phyloP scores from a whole-genome alignment of 805 yeast genomes.

The Metschnikowia rubicola region DNA sequence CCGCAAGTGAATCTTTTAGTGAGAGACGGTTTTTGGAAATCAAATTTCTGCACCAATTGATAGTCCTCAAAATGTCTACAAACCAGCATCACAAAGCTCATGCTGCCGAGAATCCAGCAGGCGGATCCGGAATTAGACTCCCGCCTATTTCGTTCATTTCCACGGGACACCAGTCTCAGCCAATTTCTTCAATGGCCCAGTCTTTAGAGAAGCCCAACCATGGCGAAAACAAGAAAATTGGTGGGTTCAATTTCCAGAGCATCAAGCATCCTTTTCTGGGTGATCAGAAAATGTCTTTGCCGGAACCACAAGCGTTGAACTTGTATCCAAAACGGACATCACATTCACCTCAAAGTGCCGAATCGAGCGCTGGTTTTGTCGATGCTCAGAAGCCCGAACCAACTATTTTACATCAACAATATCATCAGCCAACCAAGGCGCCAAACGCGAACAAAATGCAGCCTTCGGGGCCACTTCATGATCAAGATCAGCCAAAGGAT shows the following conservation, averaged over 20 bases:
- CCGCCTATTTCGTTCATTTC: constrained; percentile 32
- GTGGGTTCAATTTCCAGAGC: no score
- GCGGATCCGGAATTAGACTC: constrained; percentile 15
- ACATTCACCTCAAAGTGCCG: neutral
- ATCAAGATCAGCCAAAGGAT: no score
- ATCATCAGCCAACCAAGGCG: no score
- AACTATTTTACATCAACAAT: no score
- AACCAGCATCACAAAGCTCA: neutral
- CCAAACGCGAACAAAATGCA: no score
- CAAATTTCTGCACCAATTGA: no score
- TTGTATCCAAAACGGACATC: constrained; percentile 1
- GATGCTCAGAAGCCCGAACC: no score
- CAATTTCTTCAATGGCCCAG: constrained; percentile 4
- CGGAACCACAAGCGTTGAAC: constrained; percentile 8
- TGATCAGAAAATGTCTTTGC: constrained; percentile 1
- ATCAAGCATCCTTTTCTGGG: no score
- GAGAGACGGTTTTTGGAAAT: neutral
- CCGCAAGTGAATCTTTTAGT: neutral
- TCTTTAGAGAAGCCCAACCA: neutral
- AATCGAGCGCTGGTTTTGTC: no score
- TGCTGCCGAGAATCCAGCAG: neutral
- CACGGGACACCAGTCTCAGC: constrained; percentile 7
- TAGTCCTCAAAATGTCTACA: neutral
- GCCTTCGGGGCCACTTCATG: no score
- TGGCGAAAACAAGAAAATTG: neutral